A percentile compares a stretch with the other conserved stretches of the same genome.
phyloP scores from a whole-genome alignment of 768 basidiomycete genomes.

The Auriscalpium orientale region DNA sequence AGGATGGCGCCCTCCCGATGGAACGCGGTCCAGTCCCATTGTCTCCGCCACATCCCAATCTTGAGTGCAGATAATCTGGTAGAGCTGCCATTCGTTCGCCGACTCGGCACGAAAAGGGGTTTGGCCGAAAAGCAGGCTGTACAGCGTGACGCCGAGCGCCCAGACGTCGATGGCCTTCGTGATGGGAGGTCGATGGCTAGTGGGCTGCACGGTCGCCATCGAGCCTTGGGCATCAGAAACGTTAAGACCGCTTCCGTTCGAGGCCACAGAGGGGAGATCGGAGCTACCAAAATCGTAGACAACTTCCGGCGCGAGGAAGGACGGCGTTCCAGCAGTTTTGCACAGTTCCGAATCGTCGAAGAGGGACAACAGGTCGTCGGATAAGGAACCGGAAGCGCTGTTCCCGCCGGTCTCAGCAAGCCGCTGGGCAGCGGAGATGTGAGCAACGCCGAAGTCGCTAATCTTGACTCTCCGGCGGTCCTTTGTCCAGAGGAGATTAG shows the following conservation, averaged over 20 bases:
- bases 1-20: conserved; percentile 56
- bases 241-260: conserved; percentile 3
- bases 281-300: conserved; percentile 49
- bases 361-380: conserved; percentile 50
- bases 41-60: conserved; percentile 60
- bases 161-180: conserved; percentile 96
- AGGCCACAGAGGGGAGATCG: conserved; percentile 14
- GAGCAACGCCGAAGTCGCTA: conserved; percentile 95
- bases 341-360: conserved; percentile 82
- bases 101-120: conserved; percentile 66
- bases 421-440: conserved; percentile 86
- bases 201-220: conserved; percentile 23
- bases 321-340: conserved; percentile 89
- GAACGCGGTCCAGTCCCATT: conserved; percentile 67
- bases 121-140: conserved; percentile 85
- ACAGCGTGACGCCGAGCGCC: conserved; percentile 95
- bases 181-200: conserved; percentile 42
- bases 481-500: conserved; percentile 86
- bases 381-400: conserved; percentile 9
- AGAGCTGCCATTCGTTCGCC: conserved; percentile 64
- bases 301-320: conserved; percentile 95
- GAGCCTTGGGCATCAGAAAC: conserved; percentile 31
- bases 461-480: conserved; percentile 92
- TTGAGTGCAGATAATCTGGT: conserved; percentile 68
- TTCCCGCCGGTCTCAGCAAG: conserved; percentile 51